These are phyloP conservation scores for Aspergillus uvarum DNA, from an alignment of 2,329 filamentous ascomycete species.

Conservation along the genomic window DNA sequence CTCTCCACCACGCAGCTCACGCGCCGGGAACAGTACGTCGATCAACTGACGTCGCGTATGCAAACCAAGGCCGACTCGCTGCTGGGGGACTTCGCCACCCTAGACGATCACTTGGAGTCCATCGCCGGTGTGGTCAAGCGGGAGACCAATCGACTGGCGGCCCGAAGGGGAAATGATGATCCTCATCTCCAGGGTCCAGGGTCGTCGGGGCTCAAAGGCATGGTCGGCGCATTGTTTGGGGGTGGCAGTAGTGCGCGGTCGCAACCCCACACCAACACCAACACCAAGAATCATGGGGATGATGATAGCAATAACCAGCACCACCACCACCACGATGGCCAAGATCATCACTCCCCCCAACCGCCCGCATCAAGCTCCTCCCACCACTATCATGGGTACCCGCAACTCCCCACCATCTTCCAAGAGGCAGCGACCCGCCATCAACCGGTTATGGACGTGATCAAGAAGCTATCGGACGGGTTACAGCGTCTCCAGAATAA, in stretches of 20 bases:
- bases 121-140: slow-evolving; percentile 32
- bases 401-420: slow-evolving; percentile 19
- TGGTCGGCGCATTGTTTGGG: background rate
- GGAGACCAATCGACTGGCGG: slow-evolving; percentile 13
- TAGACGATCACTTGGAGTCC: slow-evolving; percentile 39
- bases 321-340: background rate
- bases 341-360: background rate
- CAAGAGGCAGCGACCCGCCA: slow-evolving; percentile 29
- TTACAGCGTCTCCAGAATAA: slow-evolving; percentile 23
- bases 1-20: slow-evolving; percentile 29
- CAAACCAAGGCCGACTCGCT: slow-evolving; percentile 35
- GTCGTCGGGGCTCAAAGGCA: background rate
- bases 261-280: background rate
- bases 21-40: slow-evolving; percentile 34
- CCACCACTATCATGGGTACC: background rate
- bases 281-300: background rate
- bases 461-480: slow-evolving; percentile 26
- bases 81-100: slow-evolving; percentile 27
- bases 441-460: slow-evolving; percentile 28
- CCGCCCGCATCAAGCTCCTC: too few relatives aligned
- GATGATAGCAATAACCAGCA: background rate
- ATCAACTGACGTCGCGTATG: slow-evolving; percentile 34
- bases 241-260: background rate
- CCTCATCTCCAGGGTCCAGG: background rate
- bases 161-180: background rate